Conservation (phyloP, 768 basidiomycete species). For the Psilocybe cubensis region DNA sequence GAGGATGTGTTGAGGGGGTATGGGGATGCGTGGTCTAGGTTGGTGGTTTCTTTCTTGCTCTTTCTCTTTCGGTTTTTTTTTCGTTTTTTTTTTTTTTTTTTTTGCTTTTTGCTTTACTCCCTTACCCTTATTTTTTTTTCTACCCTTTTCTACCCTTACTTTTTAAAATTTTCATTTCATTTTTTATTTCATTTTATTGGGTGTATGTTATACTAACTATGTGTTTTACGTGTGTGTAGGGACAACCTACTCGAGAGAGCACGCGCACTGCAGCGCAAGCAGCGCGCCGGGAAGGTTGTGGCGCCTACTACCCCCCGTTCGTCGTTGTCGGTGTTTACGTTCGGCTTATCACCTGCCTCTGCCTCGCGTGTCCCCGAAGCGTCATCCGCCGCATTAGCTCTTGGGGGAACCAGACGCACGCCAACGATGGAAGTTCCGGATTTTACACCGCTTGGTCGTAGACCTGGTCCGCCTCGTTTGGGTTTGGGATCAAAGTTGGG, state of each 20-base stretch:
- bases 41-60: constrained; percentile 22
- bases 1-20: constrained; percentile 37
- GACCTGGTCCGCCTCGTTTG: constrained; percentile 27
- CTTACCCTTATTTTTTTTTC: neutral
- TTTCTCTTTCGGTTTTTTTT: neutral
- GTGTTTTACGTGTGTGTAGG: too few relatives aligned
- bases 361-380: neutral
- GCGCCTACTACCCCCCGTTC: constrained; percentile 50
- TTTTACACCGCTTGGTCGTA: constrained; percentile 52
- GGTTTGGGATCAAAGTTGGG: too few relatives aligned
- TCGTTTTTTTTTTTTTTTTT: neutral
- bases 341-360: constrained; percentile 6
- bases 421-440: constrained; percentile 49
- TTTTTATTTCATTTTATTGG: too few relatives aligned
- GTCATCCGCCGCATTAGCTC: constrained; percentile 6
- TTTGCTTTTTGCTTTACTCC: neutral
- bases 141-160: too few relatives aligned
- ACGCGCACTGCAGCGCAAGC: constrained; percentile 61
- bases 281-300: constrained; percentile 58
- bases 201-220: too few relatives aligned
- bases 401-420: constrained; percentile 12
- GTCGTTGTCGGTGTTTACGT: constrained; percentile 29
- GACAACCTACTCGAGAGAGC: constrained; percentile 54
- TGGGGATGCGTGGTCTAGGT: constrained; percentile 64
- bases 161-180: too few relatives aligned